These are phyloP conservation scores for Pichia sp. DNA, from an alignment of 1,139 yeast species.

Conservation along the genomic window DNA sequence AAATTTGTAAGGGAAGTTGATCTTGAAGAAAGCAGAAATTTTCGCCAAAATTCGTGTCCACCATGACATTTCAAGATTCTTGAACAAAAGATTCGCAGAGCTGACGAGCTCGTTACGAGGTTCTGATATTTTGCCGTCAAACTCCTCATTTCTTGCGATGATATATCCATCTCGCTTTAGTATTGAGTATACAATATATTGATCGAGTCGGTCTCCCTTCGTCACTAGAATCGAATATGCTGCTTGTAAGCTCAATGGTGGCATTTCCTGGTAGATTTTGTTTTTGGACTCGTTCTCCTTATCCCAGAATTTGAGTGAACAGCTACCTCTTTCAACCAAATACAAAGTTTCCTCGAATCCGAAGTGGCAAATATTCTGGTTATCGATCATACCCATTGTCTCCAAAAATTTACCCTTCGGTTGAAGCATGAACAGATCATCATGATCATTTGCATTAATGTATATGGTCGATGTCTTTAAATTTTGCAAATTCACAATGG, in stretches of 20 bases:
- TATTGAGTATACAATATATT: slow-evolving; percentile 67
- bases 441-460: slow-evolving; percentile 33
- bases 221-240: slow-evolving; percentile 54
- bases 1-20: slow-evolving; percentile 17
- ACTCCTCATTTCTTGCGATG: slow-evolving; percentile 38
- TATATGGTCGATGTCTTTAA: slow-evolving; percentile 43
- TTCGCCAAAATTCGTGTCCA: slow-evolving; percentile 16
- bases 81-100: slow-evolving; percentile 7
- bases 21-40: slow-evolving; percentile 12
- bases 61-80: slow-evolving; percentile 14
- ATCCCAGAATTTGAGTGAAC: slow-evolving; percentile 48
- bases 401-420: slow-evolving; percentile 73
- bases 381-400: slow-evolving; percentile 64
- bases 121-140: slow-evolving; percentile 11
- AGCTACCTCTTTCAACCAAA: slow-evolving; percentile 77
- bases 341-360: slow-evolving; percentile 69
- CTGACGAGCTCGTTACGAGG: background rate
- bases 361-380: slow-evolving; percentile 40
- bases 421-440: slow-evolving; percentile 40
- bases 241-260: slow-evolving; percentile 59
- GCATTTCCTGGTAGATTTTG: slow-evolving; percentile 28
- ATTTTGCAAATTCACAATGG: slow-evolving; percentile 25
- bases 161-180: slow-evolving; percentile 79
- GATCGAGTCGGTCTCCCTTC: slow-evolving; percentile 45
- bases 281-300: slow-evolving; percentile 22